Percentiles rank a stretch among this genome's conserved stretches.
These are phyloP conservation scores for Mikania micrantha DNA, from an alignment of 129 eudicot genomes.

Conservation along the genomic window DNA sequence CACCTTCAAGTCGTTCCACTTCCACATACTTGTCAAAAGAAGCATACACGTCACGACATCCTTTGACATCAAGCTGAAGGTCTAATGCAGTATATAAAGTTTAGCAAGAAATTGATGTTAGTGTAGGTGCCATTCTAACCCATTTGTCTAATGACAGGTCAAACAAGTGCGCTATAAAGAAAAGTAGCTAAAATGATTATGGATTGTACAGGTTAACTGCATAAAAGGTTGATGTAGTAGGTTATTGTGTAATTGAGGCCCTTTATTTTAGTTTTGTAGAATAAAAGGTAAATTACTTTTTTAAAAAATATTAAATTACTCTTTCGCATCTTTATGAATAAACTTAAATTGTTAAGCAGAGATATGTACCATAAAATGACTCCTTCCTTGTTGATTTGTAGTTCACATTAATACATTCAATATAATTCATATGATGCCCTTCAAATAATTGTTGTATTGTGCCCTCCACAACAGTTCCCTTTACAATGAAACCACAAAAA, in stretches of 20 bases:
- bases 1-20: slow-evolving; percentile 93
- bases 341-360: neutral
- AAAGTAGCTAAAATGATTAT: neutral
- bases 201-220: neutral
- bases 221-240: neutral
- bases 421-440: slow-evolving; percentile 96
- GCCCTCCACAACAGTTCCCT: slow-evolving; percentile 99
- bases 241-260: neutral
- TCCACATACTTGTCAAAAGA: slow-evolving; percentile 98
- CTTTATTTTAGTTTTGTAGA: neutral
- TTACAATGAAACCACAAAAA: slow-evolving; percentile 12
- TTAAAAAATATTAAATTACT: neutral
- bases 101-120: neutral
- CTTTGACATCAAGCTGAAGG: slow-evolving; percentile 98
- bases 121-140: neutral
- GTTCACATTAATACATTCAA: slow-evolving; percentile 91
- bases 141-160: neutral
- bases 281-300: neutral
- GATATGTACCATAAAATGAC: slow-evolving; percentile 70
- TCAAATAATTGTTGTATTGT: slow-evolving; percentile 91
- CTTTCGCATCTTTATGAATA: neutral
- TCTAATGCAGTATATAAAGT: slow-evolving; percentile 38
- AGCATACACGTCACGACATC: slow-evolving; percentile 91
- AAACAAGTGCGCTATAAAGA: neutral
- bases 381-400: slow-evolving; percentile 92